These are phyloP conservation scores for Microbotryum silenes-acaulis DNA, from an alignment of 1,284 basidiomycete genomes.

Conservation along the genomic window DNA sequence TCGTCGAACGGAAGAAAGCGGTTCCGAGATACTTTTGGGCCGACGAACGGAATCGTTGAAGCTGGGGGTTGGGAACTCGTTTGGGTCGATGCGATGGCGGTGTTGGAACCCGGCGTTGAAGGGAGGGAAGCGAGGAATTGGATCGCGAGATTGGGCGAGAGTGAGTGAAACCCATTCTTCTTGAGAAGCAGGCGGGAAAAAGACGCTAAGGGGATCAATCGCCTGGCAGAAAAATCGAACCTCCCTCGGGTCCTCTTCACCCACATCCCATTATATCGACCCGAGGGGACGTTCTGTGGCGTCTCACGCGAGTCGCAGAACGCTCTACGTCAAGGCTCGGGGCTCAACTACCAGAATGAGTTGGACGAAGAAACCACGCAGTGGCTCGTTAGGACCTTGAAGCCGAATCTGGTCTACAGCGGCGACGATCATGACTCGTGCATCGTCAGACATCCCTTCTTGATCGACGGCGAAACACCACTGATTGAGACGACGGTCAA, in stretches of 20 bases:
- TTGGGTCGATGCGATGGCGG: slow-evolving; percentile 36
- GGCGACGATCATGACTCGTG: slow-evolving; percentile 87
- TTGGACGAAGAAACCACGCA: slow-evolving; percentile 62
- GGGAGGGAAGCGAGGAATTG: slow-evolving; percentile 19
- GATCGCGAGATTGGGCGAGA: slow-evolving; percentile 14
- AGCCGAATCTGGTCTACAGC: slow-evolving; percentile 63
- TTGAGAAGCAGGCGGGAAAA: background rate
- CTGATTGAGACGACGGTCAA: slow-evolving; percentile 26
- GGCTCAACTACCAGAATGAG: slow-evolving; percentile 72
- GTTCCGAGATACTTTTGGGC: slow-evolving; percentile 60
- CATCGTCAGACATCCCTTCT: slow-evolving; percentile 54
- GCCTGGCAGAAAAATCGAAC: background rate
- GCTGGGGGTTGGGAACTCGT: slow-evolving; percentile 53
- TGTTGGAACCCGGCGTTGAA: slow-evolving; percentile 31
- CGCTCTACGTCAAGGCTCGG: slow-evolving; percentile 62
- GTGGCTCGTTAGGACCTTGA: slow-evolving; percentile 59
- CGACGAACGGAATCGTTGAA: slow-evolving; percentile 55
- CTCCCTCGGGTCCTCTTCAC: slow-evolving; percentile 60
- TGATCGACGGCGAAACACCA: slow-evolving; percentile 1
- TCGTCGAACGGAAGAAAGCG: slow-evolving; percentile 51
- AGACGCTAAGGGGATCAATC: background rate
- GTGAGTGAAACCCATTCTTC: slow-evolving; percentile 2
- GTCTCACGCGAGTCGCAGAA: slow-evolving; percentile 58
- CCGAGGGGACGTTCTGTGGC: slow-evolving; percentile 63
- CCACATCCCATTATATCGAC: slow-evolving; percentile 72